Evolutionary conservation across 768 basidiomycete genomes (phyloP), one percentile per base, ranked within the genome.

Genomic region (Kwoniella sp.): DNA sequence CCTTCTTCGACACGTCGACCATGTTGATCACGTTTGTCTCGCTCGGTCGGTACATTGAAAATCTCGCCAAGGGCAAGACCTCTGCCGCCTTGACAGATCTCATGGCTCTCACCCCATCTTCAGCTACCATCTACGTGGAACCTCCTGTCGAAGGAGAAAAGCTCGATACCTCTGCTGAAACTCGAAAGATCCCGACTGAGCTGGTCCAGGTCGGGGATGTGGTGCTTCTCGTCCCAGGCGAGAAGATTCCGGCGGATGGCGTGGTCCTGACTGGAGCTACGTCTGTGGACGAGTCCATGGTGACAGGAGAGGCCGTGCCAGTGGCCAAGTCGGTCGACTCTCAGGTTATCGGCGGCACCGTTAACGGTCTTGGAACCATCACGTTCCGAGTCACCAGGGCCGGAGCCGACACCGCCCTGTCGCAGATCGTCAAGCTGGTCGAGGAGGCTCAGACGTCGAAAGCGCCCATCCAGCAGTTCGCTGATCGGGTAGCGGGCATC

Each of bases 21-120:
- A 98, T 96, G 95, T 78, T 99, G 56, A 85, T 99, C 80, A 88
- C 86, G 77, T 98, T 99, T 73, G 87, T 98, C 64, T 92, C 89
- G 2, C 81, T 98, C 12, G 95, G 95, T 4, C 84, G 95, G 22
- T 95, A 85, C 76, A 81, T 98, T 42, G 95, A 98, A 77, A 98
- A 98, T 76, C 82, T 85, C 50, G 95, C 95, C 40, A 98, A 98
- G 75, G 93, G 95, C 26, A 88, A 88, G 76, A 98, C 95, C 2
- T 91, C 89, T 36, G 91, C 91, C 1, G 95, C 95, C 2, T 80
- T 99, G 25, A 95, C 91, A 3, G 92, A 96, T 70, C 81, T 99
- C 46, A 95, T 98, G 88, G 82, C 88, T 19, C 85, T 99, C 34
- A 80, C 92, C 0, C 95, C 95, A 2, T 86, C 88, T 5, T 95